These are phyloP conservation scores for Ogataea parapolymorpha DNA, from an alignment of 805 yeast species.

Conservation along the genomic window DNA sequence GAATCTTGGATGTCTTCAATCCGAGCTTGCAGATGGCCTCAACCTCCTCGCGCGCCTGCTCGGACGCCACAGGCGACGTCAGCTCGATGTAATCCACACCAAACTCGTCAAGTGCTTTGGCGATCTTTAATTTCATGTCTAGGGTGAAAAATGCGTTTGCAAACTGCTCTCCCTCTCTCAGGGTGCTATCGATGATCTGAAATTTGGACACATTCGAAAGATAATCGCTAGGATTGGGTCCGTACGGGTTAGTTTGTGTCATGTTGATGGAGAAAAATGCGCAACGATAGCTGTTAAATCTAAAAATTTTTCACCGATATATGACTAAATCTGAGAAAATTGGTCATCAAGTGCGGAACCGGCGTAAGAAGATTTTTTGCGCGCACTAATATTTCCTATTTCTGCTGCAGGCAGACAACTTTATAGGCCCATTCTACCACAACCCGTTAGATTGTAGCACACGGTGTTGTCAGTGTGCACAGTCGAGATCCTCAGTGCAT, in stretches of 20 bases:
- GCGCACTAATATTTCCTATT: too few species aligned
- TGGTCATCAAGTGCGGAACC: not conserved
- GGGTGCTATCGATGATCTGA: conserved; percentile 90
- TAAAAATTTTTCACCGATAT: conserved; percentile 19
- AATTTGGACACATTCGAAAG: conserved; percentile 85
- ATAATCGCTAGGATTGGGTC: conserved; percentile 91
- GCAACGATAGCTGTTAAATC: conserved; percentile 3
- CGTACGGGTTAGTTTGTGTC: conserved; percentile 70
- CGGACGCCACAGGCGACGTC: conserved; percentile 97
- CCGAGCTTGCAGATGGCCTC: conserved; percentile 98
- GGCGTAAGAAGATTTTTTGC: not conserved
- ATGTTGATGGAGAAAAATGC: conserved; percentile 2
- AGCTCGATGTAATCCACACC: conserved; percentile 98
- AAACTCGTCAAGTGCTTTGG: conserved; percentile 93
- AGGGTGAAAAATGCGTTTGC: conserved; percentile 95
- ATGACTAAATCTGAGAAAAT: conserved; percentile 4
- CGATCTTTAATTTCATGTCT: conserved; percentile 94
- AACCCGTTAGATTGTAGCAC: too few species aligned
- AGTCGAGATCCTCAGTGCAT: not conserved
- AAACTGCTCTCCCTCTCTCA: conserved; percentile 98
- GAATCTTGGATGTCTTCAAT: conserved; percentile 78
- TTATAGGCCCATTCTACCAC: too few species aligned
- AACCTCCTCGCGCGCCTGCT: conserved; percentile 88
- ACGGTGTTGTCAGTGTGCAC: not conserved
- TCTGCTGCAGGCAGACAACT: too few species aligned